Percentiles rank a stretch among this genome's conserved stretches.
These are phyloP conservation scores for Plasmodium vivax DNA, from an alignment of 169 alveolate species.

Conservation along the genomic window DNA sequence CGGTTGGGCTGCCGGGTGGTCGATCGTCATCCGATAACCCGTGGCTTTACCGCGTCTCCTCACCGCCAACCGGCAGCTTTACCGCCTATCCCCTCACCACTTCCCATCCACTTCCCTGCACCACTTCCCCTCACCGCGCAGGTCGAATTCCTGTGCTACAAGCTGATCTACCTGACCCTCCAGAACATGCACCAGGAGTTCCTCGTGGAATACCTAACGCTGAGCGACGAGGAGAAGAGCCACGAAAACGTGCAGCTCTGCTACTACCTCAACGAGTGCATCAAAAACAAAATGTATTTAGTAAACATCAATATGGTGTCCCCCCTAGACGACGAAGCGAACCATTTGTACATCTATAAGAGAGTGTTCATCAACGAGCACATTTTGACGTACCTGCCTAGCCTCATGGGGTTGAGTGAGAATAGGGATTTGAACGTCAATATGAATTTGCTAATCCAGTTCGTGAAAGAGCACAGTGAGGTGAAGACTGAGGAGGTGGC, in stretches of 20 bases:
- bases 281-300: slow-evolving; percentile 58
- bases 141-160: slow-evolving; percentile 79
- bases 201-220: slow-evolving; percentile 41
- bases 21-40: not conserved
- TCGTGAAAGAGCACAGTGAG: slow-evolving; percentile 45
- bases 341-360: slow-evolving; percentile 42
- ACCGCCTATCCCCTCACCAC: too few relatives aligned
- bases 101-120: too few relatives aligned
- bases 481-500: not conserved
- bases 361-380: slow-evolving; percentile 32
- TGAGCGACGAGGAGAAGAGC: slow-evolving; percentile 54
- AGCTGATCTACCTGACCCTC: slow-evolving; percentile 76
- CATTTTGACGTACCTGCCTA: slow-evolving; percentile 37
- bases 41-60: not conserved
- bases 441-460: slow-evolving; percentile 4
- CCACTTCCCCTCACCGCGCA: slow-evolving; percentile 1
- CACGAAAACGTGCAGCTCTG: slow-evolving; percentile 41
- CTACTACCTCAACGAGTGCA: slow-evolving; percentile 56
- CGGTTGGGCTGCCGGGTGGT: not conserved
- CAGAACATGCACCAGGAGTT: slow-evolving; percentile 79
- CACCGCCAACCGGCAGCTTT: not conserved
- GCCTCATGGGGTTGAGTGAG: slow-evolving; percentile 24
- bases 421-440: slow-evolving; percentile 26
- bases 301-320: slow-evolving; percentile 56
- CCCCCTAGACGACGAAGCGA: slow-evolving; percentile 30